Conservation (phyloP, 106 monocot genomes). For the Ottelia alismoides region DNA sequence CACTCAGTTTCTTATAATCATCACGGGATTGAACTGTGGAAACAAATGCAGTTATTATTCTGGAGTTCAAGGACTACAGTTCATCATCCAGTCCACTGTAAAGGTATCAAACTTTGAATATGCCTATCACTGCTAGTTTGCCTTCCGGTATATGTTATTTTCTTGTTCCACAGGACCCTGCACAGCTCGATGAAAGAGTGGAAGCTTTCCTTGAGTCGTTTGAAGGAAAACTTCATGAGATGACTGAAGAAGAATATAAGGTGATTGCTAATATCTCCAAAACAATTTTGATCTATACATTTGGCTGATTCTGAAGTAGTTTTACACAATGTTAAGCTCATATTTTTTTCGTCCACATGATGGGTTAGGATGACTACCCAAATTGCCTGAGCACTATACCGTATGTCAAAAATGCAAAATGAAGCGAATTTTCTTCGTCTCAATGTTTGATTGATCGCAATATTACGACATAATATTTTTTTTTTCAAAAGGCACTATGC, state of each 20-base stretch:
- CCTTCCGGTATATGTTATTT: neutral
- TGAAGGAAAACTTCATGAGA: slow-evolving; percentile 57
- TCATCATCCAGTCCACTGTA: slow-evolving; percentile 81
- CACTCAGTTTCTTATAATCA: neutral
- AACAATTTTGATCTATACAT: no score
- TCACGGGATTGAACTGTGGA: neutral
- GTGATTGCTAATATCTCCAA: no score
- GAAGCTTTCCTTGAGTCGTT: slow-evolving; percentile 66
- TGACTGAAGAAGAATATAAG: slow-evolving; percentile 55
- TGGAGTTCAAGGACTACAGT: slow-evolving; percentile 54
- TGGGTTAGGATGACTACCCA: no score
- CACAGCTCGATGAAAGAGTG: slow-evolving; percentile 66
- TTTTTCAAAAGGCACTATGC: no score
- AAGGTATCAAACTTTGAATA: slow-evolving; percentile 36
- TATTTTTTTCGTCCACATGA: no score
- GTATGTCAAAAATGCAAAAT: no score
- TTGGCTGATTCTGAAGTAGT: no score
- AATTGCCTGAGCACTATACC: no score
- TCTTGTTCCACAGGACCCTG: slow-evolving; percentile 51
- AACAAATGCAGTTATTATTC: slow-evolving; percentile 58
- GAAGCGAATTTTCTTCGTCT: no score
- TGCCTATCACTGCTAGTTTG: neutral
- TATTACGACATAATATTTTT: no score
- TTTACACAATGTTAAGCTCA: no score
- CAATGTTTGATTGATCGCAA: no score